These are phyloP conservation scores for Cenchrus americanus DNA, from an alignment of 176 grass and related monocot genomes.

Conservation along the genomic window DNA sequence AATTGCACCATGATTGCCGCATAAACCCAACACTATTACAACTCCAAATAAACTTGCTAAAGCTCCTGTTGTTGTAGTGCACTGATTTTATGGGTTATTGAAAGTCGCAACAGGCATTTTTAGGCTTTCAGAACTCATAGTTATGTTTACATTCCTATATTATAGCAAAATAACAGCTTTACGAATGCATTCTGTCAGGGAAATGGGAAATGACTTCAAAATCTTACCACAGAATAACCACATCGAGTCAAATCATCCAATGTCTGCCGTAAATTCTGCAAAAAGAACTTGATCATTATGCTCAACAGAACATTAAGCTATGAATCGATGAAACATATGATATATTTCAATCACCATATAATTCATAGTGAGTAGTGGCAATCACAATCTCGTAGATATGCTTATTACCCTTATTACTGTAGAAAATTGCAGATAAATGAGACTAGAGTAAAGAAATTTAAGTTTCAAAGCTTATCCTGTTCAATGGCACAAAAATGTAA, in stretches of 20 bases:
- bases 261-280: conserved; percentile 95
- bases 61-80: neutral
- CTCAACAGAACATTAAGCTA: conserved; percentile 11
- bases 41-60: neutral
- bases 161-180: neutral
- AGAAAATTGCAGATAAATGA: neutral
- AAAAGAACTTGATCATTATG: conserved; percentile 34
- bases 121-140: conserved; percentile 4
- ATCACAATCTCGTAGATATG: neutral
- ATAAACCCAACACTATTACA: too few relatives aligned
- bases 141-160: conserved; percentile 15
- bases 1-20: too few relatives aligned
- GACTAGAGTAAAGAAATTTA: neutral
- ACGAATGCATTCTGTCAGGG: neutral
- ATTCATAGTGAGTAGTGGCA: neutral
- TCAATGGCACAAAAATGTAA: neutral
- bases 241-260: conserved; percentile 96
- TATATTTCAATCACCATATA: neutral
- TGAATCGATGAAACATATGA: conserved; percentile 4
- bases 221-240: conserved; percentile 91
- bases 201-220: conserved; percentile 34
- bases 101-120: conserved; percentile 8
- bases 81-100: conserved; percentile 5
- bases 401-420: neutral
- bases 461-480: neutral